Evolutionary conservation across 2,329 filamentous ascomycete genomes (phyloP).

Genomic region (Fonsecaea erecta): DNA sequence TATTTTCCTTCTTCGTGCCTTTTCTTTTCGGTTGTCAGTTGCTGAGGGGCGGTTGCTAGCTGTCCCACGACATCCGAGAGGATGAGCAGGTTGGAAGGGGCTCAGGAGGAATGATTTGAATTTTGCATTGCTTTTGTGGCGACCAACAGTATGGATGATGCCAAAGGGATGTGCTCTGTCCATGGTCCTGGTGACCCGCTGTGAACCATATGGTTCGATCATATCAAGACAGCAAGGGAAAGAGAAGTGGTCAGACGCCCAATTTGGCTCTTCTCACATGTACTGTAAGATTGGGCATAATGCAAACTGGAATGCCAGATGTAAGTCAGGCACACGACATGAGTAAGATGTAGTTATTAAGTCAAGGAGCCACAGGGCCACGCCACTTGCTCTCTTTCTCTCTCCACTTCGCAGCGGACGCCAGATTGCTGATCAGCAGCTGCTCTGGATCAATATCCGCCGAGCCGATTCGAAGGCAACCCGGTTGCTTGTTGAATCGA

Average conservation of each 20-base stretch:
- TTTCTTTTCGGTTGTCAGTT: neutral
- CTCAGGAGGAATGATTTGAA: neutral
- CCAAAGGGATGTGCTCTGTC: neutral
- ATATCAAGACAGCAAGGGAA: neutral
- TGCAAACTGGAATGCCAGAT: neutral
- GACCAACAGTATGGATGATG: neutral
- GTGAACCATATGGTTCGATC: neutral
- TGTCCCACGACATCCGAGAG: constrained; percentile 5
- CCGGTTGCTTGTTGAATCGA: neutral
- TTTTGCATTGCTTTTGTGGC: neutral
- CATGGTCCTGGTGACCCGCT: neutral
- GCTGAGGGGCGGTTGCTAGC: neutral
- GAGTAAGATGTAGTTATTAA: constrained; percentile 13
- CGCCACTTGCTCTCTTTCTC: neutral
- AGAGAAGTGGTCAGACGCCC: neutral
- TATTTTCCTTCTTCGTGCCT: neutral
- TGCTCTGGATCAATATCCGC: constrained; percentile 6
- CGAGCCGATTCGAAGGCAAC: constrained; percentile 7
- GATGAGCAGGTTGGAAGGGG: neutral
- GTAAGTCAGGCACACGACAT: constrained; percentile 22
- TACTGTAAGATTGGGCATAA: neutral
- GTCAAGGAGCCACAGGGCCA: neutral
- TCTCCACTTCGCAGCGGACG: neutral
- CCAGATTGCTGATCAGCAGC: constrained; percentile 1
- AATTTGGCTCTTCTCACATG: neutral